Evolutionary conservation across 192 early-diverging fungal species (phyloP), one percentile per base, ranked within the genome.

Genomic region (Geranomyces michiganensis): DNA sequence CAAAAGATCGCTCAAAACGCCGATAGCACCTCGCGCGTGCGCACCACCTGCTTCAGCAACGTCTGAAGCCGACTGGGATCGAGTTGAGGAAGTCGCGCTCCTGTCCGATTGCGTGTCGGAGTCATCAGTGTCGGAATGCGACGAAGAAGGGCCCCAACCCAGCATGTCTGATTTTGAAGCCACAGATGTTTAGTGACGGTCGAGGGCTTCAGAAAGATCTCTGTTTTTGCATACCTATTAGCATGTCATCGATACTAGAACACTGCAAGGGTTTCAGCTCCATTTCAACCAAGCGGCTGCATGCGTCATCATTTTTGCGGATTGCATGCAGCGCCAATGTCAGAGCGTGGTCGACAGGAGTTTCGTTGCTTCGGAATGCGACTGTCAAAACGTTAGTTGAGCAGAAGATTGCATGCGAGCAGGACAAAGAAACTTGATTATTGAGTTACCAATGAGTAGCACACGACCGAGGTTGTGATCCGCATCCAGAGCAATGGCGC

Each of bases 281-380:
- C 15, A 69, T 69, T 31, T 56, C 56, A 36, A 59, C 41, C 24
- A 69, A 43, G 3, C 56, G 31, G 10, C 5, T 12, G 2, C 32
- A 17, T 1, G 56, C 43, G 5, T 62, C 75, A 3, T 44, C 33
- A 19, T 62, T 13, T 6, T 73, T 24, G 33, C 63, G 60, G 3
- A 64, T 1, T 13, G 41, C 12, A n/a, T 4, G 14, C 15, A 76
- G 27, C 1, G 67, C 56, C 0, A 43, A 26, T 1, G 64, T 19
- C 15, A 77, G 65, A 4, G 61, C 36, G 45, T 77, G 68, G 19
- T 62, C 46, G 1, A 67, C 55, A 32, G 53, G 30, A 1, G 76
- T 73, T 33, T 77, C 76, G 29, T 77, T 77, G 24, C 55, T 69
- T 27, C 76, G 64, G 30, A 55, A 77, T 47, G 72, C 76, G 19